Percentiles rank a stretch among this genome's conserved stretches.
Evolutionary conservation across 1,284 basidiomycete species (phyloP).

Genomic region (Rhizoctonia solani): DNA sequence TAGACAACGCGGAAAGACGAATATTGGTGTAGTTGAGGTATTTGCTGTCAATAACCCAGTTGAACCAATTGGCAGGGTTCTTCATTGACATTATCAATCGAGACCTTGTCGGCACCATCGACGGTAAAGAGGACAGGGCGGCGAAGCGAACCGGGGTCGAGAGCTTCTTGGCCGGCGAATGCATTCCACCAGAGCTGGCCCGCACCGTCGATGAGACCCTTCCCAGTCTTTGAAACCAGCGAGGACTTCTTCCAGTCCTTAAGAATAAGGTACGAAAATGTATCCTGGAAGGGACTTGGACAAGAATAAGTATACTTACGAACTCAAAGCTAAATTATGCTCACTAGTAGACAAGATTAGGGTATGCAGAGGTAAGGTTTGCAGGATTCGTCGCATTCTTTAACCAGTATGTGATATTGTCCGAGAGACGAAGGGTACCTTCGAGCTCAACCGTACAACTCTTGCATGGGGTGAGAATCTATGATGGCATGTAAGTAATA

Average conservation of each 20-base stretch:
- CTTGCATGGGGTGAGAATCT: conserved; percentile 24
- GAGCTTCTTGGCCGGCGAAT: conserved; percentile 16
- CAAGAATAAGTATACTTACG: neutral
- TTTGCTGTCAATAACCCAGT: conserved; percentile 31
- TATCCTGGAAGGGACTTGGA: conserved; percentile 11
- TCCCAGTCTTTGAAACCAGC: conserved; percentile 20
- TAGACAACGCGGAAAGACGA: conserved; percentile 26
- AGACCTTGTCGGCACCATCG: conserved; percentile 22
- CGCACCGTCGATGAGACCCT: conserved; percentile 8
- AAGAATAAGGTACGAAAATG: conserved; percentile 9
- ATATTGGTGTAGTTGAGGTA: conserved; percentile 31
- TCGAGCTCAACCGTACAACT: conserved; percentile 28
- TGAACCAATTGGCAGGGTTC: conserved; percentile 32
- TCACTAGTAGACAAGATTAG: conserved; percentile 27
- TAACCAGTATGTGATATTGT: conserved; percentile 32
- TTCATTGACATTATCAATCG: conserved; percentile 27
- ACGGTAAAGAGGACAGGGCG: conserved; percentile 24
- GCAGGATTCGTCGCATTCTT: conserved; percentile 14
- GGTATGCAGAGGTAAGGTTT: conserved; percentile 14
- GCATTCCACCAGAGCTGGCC: conserved; percentile 24
- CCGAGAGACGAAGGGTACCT: conserved; percentile 30
- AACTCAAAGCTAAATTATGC: neutral
- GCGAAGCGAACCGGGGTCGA: conserved; percentile 20
- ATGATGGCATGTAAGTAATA: neutral
- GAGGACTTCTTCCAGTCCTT: conserved; percentile 23